Evolutionary conservation across 768 basidiomycete genomes (phyloP), one percentile per base, ranked within the genome.

Genomic region (Suillus variegatus): DNA sequence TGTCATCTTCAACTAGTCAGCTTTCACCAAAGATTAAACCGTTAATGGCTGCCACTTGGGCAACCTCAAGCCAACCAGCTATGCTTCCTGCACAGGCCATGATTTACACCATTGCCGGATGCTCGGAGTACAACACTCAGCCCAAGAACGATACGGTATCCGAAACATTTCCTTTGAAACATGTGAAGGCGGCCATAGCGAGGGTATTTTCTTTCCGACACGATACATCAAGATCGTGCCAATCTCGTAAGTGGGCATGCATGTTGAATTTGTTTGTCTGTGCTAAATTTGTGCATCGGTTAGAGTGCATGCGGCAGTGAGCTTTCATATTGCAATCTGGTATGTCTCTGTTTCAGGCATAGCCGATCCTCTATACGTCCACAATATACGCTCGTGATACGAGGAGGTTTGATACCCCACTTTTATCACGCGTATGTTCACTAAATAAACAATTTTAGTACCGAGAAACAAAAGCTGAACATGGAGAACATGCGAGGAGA

Each of bases 311-410:
- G 85, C 83, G 2, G 28, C 28, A 28, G 86, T 83, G 66, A 88
- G 85, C 69, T 94, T 89, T 72, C 91, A 93, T 70, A 86, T 87
- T 28, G 93, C 92, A 1, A 87, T 94, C 62, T 94, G 93, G 93
- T 81, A 89, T 68, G 80, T n/a, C n/a, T 93, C 87, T 1, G 68
- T 94, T 63, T 76, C 80, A 5, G 93, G 92, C 2, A 85, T 90
- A 38, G 76, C 72, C 2, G 86, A 91, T 28, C 77, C 83, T 56
- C 71, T 75, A 7, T 84, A 82, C 55, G 88, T 93, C n/a, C 84
- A 88, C 64, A 76, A 79, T 66, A 79, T 88, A 22, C 78, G 82
- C 46, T 70, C 69, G 35, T 78, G 74, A 65, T 88, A 92, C 68
- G 87, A 91, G 64, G 85, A 91, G 78, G 92, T 92, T 72, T 38